Base-by-base conservation (phyloP, 805 yeast genomes). In the Yarrowia divulgata region DNA sequence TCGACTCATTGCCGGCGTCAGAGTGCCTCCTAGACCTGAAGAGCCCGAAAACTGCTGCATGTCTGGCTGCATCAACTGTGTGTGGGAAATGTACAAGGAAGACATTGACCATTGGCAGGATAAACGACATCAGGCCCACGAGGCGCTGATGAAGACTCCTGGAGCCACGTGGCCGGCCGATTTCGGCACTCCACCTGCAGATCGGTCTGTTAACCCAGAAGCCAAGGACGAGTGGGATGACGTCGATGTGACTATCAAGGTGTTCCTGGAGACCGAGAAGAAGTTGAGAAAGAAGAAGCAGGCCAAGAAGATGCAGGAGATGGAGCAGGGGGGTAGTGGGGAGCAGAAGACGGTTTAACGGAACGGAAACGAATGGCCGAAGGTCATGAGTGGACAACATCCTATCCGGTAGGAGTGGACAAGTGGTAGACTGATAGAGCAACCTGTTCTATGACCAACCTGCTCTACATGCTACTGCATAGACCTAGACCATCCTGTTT, bases 41-140 rank as follows among this genome's bases (percentile, higher is more conserved):
- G 97, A 91, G 73, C 98, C 98, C 1, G 97, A 93, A 73, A 93
- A 94, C 77, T 94, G 99, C 78, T 94, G 99, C 78, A 93, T 93
- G 97, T 88, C 95, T 70, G 99, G 99, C 1, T 94, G 99, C 78
- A 88, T 91, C 39, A 93, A 94, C 78, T 94, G 99, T 78, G 98
- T 94, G 1, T 95, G 98, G 98, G 97, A 93, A 74, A 80, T 91
- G 68, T 94, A 87, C 77, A 88, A 90, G 72, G 98, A 94, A 67
- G 98, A 95, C 76, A 75, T 93, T 63, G 88, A 87, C 71, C 91
- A 91, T 42, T 95, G 97, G 97, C 86, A 87, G 74, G 76, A 71
- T 1, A 79, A 82, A 74, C 81, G 97, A 19, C 79, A 78, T 46
- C 77, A 82, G 69, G 97, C 97, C 0, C 90, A 84, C 70, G 68